phyloP scores from a whole-genome alignment of 495 filamentous ascomycete genomes.

The Echria macrotheca region DNA sequence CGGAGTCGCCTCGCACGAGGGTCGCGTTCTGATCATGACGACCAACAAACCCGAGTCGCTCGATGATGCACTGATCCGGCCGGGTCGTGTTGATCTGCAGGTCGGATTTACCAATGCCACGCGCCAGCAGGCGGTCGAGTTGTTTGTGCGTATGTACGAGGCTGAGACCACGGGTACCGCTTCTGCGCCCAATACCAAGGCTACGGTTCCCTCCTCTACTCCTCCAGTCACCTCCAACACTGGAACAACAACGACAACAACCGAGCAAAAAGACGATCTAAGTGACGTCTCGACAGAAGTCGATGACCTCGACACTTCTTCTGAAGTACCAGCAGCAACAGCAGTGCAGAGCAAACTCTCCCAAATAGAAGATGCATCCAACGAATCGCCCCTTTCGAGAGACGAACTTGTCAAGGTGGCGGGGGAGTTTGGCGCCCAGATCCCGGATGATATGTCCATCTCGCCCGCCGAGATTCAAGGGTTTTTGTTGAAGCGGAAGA shows the following conservation, averaged over 20 bases:
- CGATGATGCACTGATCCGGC: conserved; percentile 69
- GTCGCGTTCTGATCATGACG: conserved; percentile 77
- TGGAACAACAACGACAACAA: background rate
- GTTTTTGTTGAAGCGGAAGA: conserved; percentile 60
- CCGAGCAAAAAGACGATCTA: conserved; percentile 5
- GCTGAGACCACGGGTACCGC: conserved; percentile 16
- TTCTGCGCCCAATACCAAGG: no score
- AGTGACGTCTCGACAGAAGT: conserved; percentile 16
- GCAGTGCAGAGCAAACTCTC: background rate
- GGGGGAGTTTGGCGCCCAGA: conserved; percentile 37
- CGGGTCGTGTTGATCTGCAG: conserved; percentile 70
- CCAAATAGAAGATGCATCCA: background rate
- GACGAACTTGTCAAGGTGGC: conserved; percentile 38
- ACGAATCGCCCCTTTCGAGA: background rate
- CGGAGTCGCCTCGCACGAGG: conserved; percentile 76
- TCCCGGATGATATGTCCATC: conserved; percentile 45
- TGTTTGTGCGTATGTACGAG: conserved; percentile 71
- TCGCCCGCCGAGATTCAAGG: conserved; percentile 69
- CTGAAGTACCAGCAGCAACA: background rate
- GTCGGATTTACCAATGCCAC: conserved; percentile 65
- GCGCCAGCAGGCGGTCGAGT: conserved; percentile 53
- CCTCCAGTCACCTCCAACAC: no score
- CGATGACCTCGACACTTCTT: background rate
- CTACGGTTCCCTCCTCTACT: background rate
- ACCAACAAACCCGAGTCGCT: conserved; percentile 73